Conservation (phyloP, 352 stramenopile genomes). For the Peronospora belbahrii region DNA sequence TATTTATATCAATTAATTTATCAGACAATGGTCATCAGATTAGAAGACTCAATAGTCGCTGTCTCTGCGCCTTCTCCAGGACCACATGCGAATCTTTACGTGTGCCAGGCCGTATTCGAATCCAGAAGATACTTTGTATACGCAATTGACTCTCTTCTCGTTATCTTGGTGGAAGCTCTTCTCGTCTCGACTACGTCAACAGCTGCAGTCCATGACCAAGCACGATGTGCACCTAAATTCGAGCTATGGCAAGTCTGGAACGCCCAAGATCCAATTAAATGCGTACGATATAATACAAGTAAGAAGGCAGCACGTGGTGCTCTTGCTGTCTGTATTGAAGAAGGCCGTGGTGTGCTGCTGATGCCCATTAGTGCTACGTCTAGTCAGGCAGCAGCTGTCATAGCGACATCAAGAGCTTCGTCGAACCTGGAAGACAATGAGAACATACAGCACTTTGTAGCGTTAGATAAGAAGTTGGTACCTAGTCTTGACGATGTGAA, state of each 20-base stretch:
- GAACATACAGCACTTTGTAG: neutral
- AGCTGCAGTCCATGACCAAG: neutral
- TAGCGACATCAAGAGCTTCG: slow-evolving; percentile 6
- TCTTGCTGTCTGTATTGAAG: slow-evolving; percentile 51
- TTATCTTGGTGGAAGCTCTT: slow-evolving; percentile 46
- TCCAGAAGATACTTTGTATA: slow-evolving; percentile 57
- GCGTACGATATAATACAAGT: slow-evolving; percentile 49
- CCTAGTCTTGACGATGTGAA: slow-evolving; percentile 42
- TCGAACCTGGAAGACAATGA: slow-evolving; percentile 1
- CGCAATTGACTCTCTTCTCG: slow-evolving; percentile 41
- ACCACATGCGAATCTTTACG: slow-evolving; percentile 6
- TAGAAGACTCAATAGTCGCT: slow-evolving; percentile 39
- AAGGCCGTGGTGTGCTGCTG: slow-evolving; percentile 56
- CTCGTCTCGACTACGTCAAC: neutral
- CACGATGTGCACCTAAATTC: slow-evolving; percentile 32
- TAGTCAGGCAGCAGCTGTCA: slow-evolving; percentile 11
- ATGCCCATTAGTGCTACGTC: slow-evolving; percentile 38
- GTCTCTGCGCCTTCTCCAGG: slow-evolving; percentile 34
- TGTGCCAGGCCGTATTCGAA: slow-evolving; percentile 42
- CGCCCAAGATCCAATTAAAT: slow-evolving; percentile 32
- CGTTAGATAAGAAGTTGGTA: slow-evolving; percentile 1
- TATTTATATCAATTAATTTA: too few species aligned
- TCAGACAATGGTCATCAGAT: slow-evolving; percentile 44
- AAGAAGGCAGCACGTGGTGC: slow-evolving; percentile 45
- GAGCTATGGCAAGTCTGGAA: slow-evolving; percentile 70